Base-by-base conservation (phyloP, 1,284 basidiomycete genomes). In the Rhodotorula sp. region DNA sequence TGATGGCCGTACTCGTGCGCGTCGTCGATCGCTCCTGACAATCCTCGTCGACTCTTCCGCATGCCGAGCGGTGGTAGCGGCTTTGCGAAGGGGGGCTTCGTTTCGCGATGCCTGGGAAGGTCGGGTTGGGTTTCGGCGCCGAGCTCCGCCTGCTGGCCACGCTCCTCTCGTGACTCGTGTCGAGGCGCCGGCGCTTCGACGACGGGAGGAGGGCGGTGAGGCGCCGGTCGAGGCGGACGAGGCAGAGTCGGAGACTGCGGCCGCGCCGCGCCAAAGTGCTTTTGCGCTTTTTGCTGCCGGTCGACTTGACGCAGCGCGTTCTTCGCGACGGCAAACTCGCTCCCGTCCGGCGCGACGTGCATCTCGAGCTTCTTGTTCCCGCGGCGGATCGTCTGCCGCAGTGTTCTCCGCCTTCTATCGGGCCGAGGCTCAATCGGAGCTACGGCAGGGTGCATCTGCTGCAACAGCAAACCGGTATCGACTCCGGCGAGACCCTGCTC, bases 291-390 rank as follows among this genome's bases (percentile, higher is more conserved):
- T 12, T 18, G 54, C 54, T 56, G 26, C 1, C 54, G 54, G 26
- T 56, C n/a, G 26, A 56, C 54, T 29, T 56, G 23, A 3, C 54
- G 54, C 0, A 56, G 26, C 12, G n/a, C n/a, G 29, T 56, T 26
- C 54, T 56, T 56, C 14, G 54, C 54, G 54, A 56, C 54, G 21
- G 54, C 54, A 5, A 56, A 56, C 3, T 56, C 54, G 54, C n/a
- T 56, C 54, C 54, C 54, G 54, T 56, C 54, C 54, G 54, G 54
- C 8, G 54, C 54, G 54, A 56, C 15, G 18, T 56, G 54, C n/a
- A n/a, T n/a, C 14, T 56, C 54, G 54, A 56, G 16, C 26, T 16
- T 29, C 54, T 56, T 56, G 54, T 16, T 26, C 15, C 54, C 54
- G 0, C 54, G 23, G 3, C 54, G 54, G 26, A 56, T 56, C n/a